These are phyloP conservation scores for Entomortierella beljakovae DNA, from an alignment of 192 early-diverging fungal species.

Conservation along the genomic window DNA sequence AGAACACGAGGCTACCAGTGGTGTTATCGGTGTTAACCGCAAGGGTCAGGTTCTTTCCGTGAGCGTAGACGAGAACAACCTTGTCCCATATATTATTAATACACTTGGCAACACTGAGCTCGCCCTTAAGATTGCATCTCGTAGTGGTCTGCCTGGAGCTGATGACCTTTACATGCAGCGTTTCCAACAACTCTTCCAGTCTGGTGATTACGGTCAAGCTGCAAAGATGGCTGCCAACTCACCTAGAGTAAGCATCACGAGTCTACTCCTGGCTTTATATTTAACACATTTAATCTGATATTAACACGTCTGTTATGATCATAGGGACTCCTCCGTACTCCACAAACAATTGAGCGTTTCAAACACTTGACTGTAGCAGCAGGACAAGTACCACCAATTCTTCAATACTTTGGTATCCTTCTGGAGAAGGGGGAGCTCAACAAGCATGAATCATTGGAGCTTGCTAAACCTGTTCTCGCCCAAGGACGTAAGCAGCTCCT, in stretches of 20 bases:
- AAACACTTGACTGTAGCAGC: slow-evolving; percentile 80
- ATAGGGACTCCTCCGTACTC: slow-evolving; percentile 93
- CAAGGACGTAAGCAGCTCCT: slow-evolving; percentile 93
- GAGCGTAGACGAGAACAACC: slow-evolving; percentile 87
- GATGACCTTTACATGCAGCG: slow-evolving; percentile 91
- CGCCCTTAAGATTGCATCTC: slow-evolving; percentile 90
- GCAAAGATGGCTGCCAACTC: slow-evolving; percentile 96
- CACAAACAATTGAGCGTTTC: slow-evolving; percentile 94
- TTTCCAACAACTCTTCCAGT: slow-evolving; percentile 87
- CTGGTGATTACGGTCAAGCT: slow-evolving; percentile 86
- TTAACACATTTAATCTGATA: background rate
- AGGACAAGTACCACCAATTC: slow-evolving; percentile 90
- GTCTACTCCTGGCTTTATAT: background rate
- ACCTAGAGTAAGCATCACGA: slow-evolving; percentile 69
- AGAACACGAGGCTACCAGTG: slow-evolving; percentile 85
- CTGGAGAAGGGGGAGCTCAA: slow-evolving; percentile 96
- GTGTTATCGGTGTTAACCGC: slow-evolving; percentile 95
- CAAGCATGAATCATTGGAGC: slow-evolving; percentile 93
- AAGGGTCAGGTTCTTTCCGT: slow-evolving; percentile 98
- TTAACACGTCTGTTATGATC: background rate
- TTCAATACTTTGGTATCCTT: slow-evolving; percentile 97
- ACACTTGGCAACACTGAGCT: slow-evolving; percentile 88
- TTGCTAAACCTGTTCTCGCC: slow-evolving; percentile 89
- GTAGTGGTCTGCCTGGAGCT: slow-evolving; percentile 91
- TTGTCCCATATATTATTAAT: slow-evolving; percentile 92